phyloP scores from a whole-genome alignment of 805 yeast genomes.

The Suhomyces sp. region DNA sequence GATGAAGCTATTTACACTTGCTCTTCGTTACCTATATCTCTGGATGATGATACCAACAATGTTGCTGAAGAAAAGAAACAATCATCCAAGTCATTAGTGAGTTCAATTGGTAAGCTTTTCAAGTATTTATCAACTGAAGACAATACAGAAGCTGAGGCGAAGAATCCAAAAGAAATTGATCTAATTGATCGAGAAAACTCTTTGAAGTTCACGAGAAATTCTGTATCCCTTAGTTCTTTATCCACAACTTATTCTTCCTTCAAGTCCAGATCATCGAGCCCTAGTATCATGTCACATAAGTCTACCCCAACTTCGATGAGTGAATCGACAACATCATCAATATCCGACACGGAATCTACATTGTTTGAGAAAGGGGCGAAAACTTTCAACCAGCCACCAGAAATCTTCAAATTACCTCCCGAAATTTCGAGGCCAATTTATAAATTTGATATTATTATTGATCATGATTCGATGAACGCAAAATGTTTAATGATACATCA shows the following conservation, averaged over 20 bases:
- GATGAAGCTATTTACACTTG: constrained; percentile 61
- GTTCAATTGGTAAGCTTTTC: constrained; percentile 36
- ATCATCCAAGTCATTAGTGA: constrained; percentile 24
- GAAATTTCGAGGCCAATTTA: constrained; percentile 46
- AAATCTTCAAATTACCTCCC: constrained; percentile 42
- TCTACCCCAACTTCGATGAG: constrained; percentile 38
- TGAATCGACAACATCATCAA: constrained; percentile 33
- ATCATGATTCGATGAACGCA: constrained; percentile 40
- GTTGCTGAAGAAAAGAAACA: constrained; percentile 1
- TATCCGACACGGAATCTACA: constrained; percentile 29
- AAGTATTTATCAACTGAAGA: constrained; percentile 37
- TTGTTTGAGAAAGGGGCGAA: constrained; percentile 1
- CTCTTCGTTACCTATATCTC: constrained; percentile 20
- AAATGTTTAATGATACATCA: constrained; percentile 22
- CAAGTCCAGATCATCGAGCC: constrained; percentile 36
- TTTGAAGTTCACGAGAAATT: constrained; percentile 20
- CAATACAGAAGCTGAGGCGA: constrained; percentile 6
- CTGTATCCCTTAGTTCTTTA: constrained; percentile 37
- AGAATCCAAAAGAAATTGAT: constrained; percentile 11
- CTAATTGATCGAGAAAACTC: constrained; percentile 5
- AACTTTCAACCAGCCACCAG: constrained; percentile 27
- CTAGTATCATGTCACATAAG: constrained; percentile 36
- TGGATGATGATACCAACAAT: constrained; percentile 5
- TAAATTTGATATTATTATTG: constrained; percentile 46
- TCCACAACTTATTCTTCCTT: constrained; percentile 31